A percentile compares a stretch with the other conserved stretches of the same genome.
phyloP scores from a whole-genome alignment of 2,329 filamentous ascomycete genomes.

The Neurospora sp. region DNA sequence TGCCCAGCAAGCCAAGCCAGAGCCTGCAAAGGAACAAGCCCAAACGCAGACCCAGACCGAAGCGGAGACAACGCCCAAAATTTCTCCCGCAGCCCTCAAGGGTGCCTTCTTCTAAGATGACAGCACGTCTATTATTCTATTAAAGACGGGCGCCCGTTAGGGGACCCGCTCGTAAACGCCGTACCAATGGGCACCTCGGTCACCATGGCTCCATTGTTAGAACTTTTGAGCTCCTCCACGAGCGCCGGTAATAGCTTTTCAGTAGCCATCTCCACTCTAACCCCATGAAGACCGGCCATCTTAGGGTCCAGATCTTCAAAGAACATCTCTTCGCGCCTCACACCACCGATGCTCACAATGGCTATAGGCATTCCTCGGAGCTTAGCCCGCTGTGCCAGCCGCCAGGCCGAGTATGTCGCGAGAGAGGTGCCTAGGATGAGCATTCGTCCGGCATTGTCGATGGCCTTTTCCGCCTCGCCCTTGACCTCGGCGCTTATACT shows the following conservation, averaged over 20 bases:
- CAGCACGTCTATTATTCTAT: conserved; percentile 23
- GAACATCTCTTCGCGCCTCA: conserved; percentile 67
- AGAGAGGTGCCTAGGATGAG: conserved; percentile 81
- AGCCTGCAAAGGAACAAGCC: conserved; percentile 13
- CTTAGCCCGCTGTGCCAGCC: conserved; percentile 72
- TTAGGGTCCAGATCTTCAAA: conserved; percentile 46
- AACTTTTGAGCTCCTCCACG: conserved; percentile 35
- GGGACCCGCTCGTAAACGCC: conserved; percentile 1
- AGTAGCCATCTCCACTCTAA: conserved; percentile 48
- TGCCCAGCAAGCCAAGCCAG: conserved; percentile 13
- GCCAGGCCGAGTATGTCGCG: conserved; percentile 92
- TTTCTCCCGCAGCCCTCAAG: conserved; percentile 21
- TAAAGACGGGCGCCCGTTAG: conserved; percentile 27
- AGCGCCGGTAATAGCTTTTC: conserved; percentile 47
- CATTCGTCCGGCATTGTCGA: conserved; percentile 66
- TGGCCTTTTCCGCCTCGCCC: conserved; percentile 62
- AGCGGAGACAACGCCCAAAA: conserved; percentile 9
- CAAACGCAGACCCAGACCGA: conserved; percentile 13
- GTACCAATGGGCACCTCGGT: conserved; percentile 19
- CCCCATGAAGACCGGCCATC: conserved; percentile 40
- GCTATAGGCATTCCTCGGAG: conserved; percentile 78
- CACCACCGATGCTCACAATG: conserved; percentile 78
- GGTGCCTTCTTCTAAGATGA: conserved; percentile 40
- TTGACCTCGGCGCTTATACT: conserved; percentile 65
- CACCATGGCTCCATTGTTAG: background rate